A percentile compares a stretch with the other conserved stretches of the same genome.
Conservation (phyloP, 2,329 filamentous ascomycete species). For the Aspergillus sp. region DNA sequence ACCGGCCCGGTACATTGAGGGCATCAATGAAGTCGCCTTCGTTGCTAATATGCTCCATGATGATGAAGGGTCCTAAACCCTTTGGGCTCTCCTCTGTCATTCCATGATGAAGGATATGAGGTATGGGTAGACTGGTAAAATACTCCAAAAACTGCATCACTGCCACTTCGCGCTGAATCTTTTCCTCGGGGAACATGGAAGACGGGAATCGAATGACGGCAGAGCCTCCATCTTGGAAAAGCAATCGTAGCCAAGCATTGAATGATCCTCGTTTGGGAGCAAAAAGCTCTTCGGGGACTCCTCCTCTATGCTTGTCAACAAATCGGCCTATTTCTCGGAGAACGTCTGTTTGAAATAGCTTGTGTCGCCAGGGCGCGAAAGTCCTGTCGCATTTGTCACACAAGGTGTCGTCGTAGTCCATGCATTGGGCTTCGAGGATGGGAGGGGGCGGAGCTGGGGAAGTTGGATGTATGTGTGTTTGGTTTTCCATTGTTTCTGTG, state of each 20-base stretch:
- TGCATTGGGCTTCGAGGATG: constrained; percentile 2
- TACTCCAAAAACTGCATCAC: constrained; percentile 21
- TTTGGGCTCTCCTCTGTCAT: not conserved
- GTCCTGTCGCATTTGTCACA: constrained; percentile 18
- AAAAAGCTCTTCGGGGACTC: constrained; percentile 15
- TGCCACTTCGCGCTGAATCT: constrained; percentile 33
- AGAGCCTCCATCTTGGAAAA: constrained; percentile 18
- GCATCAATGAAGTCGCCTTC: constrained; percentile 1
- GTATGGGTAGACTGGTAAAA: constrained; percentile 21
- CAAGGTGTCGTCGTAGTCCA: constrained; percentile 21
- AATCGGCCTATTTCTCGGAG: constrained; percentile 14
- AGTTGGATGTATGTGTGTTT: too few species aligned
- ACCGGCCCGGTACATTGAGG: not conserved
- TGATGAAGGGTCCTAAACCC: not conserved
- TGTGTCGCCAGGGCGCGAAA: constrained; percentile 12
- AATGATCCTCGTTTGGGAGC: constrained; percentile 17
- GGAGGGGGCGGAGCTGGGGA: not conserved
- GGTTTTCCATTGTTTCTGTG: too few species aligned
- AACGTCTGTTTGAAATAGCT: constrained; percentile 11
- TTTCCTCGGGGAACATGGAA: constrained; percentile 34
- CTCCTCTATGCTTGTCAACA: constrained; percentile 18
- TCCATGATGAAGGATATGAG: constrained; percentile 10
- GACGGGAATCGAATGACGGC: constrained; percentile 24
- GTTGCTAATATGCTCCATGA: constrained; percentile 6
- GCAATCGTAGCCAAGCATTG: constrained; percentile 26